A percentile compares a stretch with the other conserved stretches of the same genome.
Evolutionary conservation across 129 eudicot species (phyloP).

Genomic region (Centaurea solstitialis): DNA sequence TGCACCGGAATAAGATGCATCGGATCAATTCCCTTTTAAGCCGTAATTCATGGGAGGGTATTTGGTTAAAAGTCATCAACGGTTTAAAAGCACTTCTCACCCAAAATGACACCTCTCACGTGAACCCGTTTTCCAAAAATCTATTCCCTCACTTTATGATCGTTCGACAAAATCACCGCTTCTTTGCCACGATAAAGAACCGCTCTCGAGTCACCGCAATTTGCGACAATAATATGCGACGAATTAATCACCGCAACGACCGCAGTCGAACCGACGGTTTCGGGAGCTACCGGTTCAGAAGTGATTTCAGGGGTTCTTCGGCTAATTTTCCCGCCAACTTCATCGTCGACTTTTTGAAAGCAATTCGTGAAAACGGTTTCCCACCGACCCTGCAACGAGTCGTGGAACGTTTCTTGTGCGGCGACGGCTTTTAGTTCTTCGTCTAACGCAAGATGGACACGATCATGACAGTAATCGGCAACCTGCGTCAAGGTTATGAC

Average conservation of each 20-base stretch:
- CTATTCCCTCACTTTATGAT: conserved; percentile 61
- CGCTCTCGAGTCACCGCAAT: conserved; percentile 84
- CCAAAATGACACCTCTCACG: too few species aligned
- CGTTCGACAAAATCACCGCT: conserved; percentile 52
- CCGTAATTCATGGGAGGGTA: too few species aligned
- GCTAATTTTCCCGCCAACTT: conserved; percentile 57
- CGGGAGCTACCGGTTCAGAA: conserved; percentile 59
- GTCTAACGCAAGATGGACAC: conserved; percentile 52
- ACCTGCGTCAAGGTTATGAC: conserved; percentile 35
- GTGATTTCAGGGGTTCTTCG: conserved; percentile 10
- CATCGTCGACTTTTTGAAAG: conserved; percentile 70
- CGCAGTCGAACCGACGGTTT: conserved; percentile 80
- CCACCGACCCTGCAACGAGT: conserved; percentile 55
- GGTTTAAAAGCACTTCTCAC: too few species aligned
- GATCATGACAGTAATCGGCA: conserved; percentile 68
- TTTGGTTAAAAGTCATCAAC: too few species aligned
- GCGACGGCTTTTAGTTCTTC: conserved; percentile 43
- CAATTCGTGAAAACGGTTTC: conserved; percentile 57
- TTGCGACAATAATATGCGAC: conserved; percentile 70
- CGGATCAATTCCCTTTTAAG: too few species aligned
- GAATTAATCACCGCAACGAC: conserved; percentile 71
- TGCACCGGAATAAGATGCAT: too few species aligned
- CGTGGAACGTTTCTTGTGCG: conserved; percentile 31
- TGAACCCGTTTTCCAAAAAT: too few species aligned
- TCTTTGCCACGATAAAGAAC: conserved; percentile 85